Base-by-base conservation (phyloP, 495 filamentous ascomycete genomes). In the Penicillium chermesinum region DNA sequence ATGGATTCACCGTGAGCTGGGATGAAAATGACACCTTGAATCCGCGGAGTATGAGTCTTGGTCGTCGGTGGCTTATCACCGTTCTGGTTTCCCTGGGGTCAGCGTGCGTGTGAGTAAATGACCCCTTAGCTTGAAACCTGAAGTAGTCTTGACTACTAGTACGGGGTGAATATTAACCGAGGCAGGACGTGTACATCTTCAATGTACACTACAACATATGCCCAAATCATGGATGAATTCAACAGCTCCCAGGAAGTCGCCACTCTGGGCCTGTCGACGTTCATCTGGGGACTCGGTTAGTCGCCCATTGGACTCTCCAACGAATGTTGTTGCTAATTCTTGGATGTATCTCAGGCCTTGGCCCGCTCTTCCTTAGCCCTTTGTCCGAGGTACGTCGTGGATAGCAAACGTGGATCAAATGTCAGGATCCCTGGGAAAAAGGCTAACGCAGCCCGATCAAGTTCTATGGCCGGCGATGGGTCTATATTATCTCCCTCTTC, bases 401-500 rank as follows among this genome's bases (percentile, higher is more conserved):
- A n/a, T n/a, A n/a, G n/a, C n/a, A n/a, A n/a, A n/a, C n/a, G n/a
- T n/a, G n/a, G n/a, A n/a, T n/a, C n/a, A n/a, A n/a, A n/a, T n/a
- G n/a, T n/a, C n/a, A n/a, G n/a, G n/a, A n/a, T n/a, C n/a, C n/a
- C n/a, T n/a, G n/a, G n/a, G n/a, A n/a, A n/a, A n/a, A n/a, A n/a
- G n/a, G n/a, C n/a, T n/a, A n/a, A n/a, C n/a, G n/a, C n/a, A n/a
- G n/a, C n/a, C n/a, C n/a, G n/a, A n/a, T n/a, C n/a, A n/a, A 95
- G 74, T 97, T 97, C 62, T 95, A 91, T 62, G 93, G 93, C 15
- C 80, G 93, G 12, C 71, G 91, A 32, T 84, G 84, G 20, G 88
- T 96, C 50, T 97, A 96, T 55, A 73, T 96, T 20, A 59, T 63
- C 15, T 89, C 88, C 0, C 94, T 91, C 66, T 64, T 72, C 0